Conservation (phyloP, 2,329 filamentous ascomycete species). For the Neofusicoccum parvum region DNA sequence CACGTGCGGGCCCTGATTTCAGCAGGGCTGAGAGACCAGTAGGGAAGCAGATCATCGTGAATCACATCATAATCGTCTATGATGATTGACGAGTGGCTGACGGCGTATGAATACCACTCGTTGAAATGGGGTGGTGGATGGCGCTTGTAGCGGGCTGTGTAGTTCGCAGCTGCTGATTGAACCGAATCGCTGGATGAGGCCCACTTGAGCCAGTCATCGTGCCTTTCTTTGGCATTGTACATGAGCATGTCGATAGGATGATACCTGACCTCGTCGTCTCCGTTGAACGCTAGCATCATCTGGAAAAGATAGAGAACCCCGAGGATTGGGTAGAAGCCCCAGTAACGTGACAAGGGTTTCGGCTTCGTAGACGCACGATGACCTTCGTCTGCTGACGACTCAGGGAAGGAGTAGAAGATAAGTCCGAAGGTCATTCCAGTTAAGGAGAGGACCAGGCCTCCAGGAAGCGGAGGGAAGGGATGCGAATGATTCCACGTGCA, state of each 20-base stretch:
- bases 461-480: conserved; percentile 13
- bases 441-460: not conserved
- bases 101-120: conserved; percentile 61
- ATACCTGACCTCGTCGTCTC: conserved; percentile 37
- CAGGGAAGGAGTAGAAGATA: not conserved
- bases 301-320: conserved; percentile 47
- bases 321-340: conserved; percentile 31
- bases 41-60: conserved; percentile 58
- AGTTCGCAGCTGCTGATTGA: conserved; percentile 53
- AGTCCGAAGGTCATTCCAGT: not conserved
- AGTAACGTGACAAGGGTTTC: not conserved
- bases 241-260: conserved; percentile 62
- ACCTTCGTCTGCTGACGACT: not conserved
- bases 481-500: conserved; percentile 9
- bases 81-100: conserved; percentile 52
- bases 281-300: conserved; percentile 44
- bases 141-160: conserved; percentile 55
- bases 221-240: conserved; percentile 49
- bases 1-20: conserved; percentile 57
- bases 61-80: conserved; percentile 66
- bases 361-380: not conserved
- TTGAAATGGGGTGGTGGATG: conserved; percentile 63
- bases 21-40: conserved; percentile 54
- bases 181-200: conserved; percentile 52
- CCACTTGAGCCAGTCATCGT: conserved; percentile 53